These are phyloP conservation scores for Inonotus obliquus DNA, from an alignment of 1,284 basidiomycete species.

Conservation along the genomic window DNA sequence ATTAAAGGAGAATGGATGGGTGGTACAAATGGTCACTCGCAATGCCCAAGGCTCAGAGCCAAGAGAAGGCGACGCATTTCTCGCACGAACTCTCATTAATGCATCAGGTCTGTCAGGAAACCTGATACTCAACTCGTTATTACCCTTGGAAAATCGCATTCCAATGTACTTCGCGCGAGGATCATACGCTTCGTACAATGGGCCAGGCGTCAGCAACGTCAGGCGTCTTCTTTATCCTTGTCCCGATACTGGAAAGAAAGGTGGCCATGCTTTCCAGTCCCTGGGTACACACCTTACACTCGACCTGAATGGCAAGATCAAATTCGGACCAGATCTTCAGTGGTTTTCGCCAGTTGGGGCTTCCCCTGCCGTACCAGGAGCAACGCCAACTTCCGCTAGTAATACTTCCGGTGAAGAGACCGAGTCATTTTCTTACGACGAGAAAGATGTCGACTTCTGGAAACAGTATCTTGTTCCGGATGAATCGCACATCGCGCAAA, in stretches of 20 bases:
- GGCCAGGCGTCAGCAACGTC: constrained; percentile 65
- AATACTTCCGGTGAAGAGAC: constrained; percentile 22
- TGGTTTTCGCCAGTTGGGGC: constrained; percentile 56
- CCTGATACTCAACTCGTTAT: constrained; percentile 66
- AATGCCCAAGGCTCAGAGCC: constrained; percentile 33
- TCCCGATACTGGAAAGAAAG: constrained; percentile 50
- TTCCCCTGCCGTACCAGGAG: not conserved
- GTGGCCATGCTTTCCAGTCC: constrained; percentile 64
- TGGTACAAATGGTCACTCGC: constrained; percentile 61
- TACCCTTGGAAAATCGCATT: constrained; percentile 50
- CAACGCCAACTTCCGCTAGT: not conserved
- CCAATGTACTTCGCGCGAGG: constrained; percentile 78
- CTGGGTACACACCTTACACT: constrained; percentile 90
- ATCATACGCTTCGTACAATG: constrained; percentile 84
- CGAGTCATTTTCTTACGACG: constrained; percentile 31
- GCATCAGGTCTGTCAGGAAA: constrained; percentile 80
- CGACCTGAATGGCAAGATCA: constrained; percentile 82
- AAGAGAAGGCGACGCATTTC: constrained; percentile 54
- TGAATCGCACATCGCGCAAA: constrained; percentile 56
- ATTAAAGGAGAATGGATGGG: constrained; percentile 55
- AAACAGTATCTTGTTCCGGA: constrained; percentile 61
- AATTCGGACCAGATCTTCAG: constrained; percentile 93
- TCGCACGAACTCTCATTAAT: constrained; percentile 85
- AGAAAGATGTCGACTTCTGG: constrained; percentile 73
- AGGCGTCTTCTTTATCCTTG: constrained; percentile 86